Conservation (phyloP, 2,329 filamentous ascomycete species). For the Ustulina deusta region DNA sequence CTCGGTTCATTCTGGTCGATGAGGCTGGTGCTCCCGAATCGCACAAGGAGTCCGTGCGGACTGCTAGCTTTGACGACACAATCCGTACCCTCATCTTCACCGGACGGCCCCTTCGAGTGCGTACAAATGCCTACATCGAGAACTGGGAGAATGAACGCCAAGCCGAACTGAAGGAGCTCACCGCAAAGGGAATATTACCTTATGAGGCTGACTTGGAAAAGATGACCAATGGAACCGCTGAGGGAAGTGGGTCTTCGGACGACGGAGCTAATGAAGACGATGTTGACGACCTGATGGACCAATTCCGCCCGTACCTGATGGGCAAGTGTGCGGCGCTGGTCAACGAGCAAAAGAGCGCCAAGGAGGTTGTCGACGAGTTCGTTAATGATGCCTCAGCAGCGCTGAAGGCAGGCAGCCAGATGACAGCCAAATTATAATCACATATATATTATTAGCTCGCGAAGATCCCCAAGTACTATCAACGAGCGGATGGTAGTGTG, state of each 20-base stretch:
- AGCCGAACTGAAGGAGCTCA: constrained; percentile 92
- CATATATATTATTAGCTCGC: constrained; percentile 1
- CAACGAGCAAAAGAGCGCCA: constrained; percentile 91
- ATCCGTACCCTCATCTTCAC: constrained; percentile 99
- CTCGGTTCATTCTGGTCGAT: constrained; percentile 91
- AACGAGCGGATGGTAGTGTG: neutral
- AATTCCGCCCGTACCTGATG: constrained; percentile 70
- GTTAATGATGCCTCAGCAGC: constrained; percentile 81
- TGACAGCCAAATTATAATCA: constrained; percentile 76
- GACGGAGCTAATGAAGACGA: constrained; percentile 74
- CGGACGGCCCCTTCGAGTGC: constrained; percentile 91
- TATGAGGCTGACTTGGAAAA: constrained; percentile 95
- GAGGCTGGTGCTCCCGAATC: constrained; percentile 94
- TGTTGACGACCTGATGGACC: constrained; percentile 89
- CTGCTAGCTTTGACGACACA: constrained; percentile 93
- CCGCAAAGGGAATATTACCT: constrained; percentile 87
- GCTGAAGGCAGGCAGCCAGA: constrained; percentile 75
- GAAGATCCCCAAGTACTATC: neutral
- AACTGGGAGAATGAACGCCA: constrained; percentile 96
- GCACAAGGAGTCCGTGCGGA: constrained; percentile 95
- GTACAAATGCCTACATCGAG: constrained; percentile 91
- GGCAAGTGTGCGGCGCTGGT: constrained; percentile 95
- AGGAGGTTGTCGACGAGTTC: constrained; percentile 94
- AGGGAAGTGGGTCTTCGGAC: constrained; percentile 50
- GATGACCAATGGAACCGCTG: constrained; percentile 65